A percentile compares a stretch with the other conserved stretches of the same genome.
phyloP scores from a whole-genome alignment of 306 rosid species.

The Quercus suber region DNA sequence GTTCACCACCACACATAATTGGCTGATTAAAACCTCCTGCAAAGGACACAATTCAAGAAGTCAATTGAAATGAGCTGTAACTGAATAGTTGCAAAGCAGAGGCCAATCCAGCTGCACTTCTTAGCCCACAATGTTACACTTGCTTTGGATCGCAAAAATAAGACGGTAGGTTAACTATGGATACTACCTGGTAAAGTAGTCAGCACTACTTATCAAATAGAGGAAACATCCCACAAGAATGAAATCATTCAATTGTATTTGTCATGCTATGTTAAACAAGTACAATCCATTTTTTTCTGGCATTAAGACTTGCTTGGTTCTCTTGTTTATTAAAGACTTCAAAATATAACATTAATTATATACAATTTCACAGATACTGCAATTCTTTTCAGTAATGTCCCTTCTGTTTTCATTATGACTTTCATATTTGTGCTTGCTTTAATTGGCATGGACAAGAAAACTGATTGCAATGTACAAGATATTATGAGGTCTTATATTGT shows the following conservation, averaged over 20 bases:
- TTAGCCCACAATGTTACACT: neutral
- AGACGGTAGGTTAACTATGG: no score
- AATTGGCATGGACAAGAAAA: neutral
- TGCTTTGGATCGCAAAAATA: no score
- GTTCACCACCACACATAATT: conserved; percentile 94
- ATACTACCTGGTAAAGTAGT: no score
- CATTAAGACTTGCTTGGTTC: neutral
- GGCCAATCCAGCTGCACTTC: neutral
- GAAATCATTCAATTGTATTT: neutral
- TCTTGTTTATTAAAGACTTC: neutral
- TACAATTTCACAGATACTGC: neutral
- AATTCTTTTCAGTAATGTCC: neutral
- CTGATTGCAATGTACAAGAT: neutral
- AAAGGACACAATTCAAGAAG: neutral
- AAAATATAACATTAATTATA: neutral
- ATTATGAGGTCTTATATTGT: neutral
- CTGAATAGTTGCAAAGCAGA: neutral
- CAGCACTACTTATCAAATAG: no score
- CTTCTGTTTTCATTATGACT: neutral
- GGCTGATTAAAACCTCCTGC: conserved; percentile 98
- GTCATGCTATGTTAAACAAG: neutral
- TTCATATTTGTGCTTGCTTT: neutral
- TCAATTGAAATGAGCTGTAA: conserved; percentile 1
- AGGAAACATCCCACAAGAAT: neutral
- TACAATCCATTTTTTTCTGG: neutral